phyloP scores from a whole-genome alignment of 495 filamentous ascomycete genomes.

The Penicillium daleae region DNA sequence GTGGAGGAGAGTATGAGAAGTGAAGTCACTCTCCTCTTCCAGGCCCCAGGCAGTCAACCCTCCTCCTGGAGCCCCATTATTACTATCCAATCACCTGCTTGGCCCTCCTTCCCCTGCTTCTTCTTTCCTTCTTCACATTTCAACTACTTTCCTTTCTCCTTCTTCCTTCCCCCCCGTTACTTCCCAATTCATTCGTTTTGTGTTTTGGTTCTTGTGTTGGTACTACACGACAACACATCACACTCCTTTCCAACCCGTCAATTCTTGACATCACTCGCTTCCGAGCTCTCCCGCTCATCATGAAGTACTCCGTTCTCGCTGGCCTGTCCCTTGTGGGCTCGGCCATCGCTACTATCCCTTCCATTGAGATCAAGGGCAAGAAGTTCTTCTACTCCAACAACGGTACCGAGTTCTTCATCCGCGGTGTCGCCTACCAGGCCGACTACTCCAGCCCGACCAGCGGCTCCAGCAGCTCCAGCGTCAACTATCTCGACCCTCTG shows the following conservation, averaged over 20 bases:
- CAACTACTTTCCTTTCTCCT: constrained; percentile 14
- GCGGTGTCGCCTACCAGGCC: constrained; percentile 87
- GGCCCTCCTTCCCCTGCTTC: constrained; percentile 13
- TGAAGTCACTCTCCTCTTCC: not conserved
- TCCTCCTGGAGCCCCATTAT: not conserved
- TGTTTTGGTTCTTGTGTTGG: constrained; percentile 13
- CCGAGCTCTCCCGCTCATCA: constrained; percentile 28
- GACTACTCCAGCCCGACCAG: constrained; percentile 55
- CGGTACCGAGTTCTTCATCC: constrained; percentile 85
- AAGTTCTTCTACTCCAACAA: constrained; percentile 78
- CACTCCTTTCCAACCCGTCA: constrained; percentile 20
- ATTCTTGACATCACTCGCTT: constrained; percentile 13
- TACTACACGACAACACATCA: not conserved
- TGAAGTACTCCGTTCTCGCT: constrained; percentile 53
- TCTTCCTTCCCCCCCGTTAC: constrained; percentile 8
- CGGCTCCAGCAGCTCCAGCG: constrained; percentile 27
- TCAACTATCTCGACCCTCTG: constrained; percentile 68
- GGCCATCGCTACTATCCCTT: constrained; percentile 62
- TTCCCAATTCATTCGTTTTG: constrained; percentile 15
- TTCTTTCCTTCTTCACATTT: constrained; percentile 20
- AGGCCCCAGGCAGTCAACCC: not conserved
- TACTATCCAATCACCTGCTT: not conserved
- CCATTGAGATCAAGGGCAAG: constrained; percentile 63
- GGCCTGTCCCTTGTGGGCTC: constrained; percentile 55
- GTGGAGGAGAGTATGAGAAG: not conserved